phyloP scores from a whole-genome alignment of 768 basidiomycete genomes.

The Podaxis mareebaensis region DNA sequence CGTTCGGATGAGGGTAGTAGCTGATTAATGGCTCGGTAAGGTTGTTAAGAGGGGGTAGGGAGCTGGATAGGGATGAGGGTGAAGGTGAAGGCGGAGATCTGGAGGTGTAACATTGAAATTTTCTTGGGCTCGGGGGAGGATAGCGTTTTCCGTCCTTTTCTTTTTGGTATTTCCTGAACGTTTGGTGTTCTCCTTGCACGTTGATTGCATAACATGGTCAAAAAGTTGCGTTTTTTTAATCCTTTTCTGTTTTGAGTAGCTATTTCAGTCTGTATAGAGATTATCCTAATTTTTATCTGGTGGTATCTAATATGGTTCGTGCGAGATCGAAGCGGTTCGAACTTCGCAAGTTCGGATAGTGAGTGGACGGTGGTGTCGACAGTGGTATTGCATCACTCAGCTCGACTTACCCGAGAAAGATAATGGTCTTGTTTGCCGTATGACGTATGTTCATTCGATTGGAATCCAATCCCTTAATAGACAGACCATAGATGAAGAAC shows the following conservation, averaged over 20 bases:
- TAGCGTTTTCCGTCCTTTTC: background rate
- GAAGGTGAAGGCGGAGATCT: background rate
- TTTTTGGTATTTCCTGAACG: background rate
- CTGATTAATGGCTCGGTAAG: background rate
- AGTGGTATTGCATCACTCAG: too few relatives aligned
- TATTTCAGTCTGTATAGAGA: background rate
- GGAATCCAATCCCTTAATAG: background rate
- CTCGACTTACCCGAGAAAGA: too few relatives aligned
- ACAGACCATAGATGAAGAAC: background rate
- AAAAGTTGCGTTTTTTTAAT: background rate
- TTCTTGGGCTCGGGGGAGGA: background rate
- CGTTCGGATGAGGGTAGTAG: conserved; percentile 47
- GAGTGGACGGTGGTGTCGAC: too few relatives aligned
- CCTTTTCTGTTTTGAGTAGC: background rate
- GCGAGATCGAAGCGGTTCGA: too few relatives aligned
- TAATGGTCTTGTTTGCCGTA: too few relatives aligned
- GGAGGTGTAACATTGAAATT: background rate
- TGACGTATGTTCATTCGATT: too few relatives aligned
- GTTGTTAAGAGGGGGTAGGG: background rate
- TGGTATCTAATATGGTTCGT: background rate
- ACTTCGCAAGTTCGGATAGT: too few relatives aligned
- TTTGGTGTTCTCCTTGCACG: background rate
- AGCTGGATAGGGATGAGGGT: background rate
- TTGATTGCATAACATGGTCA: background rate
- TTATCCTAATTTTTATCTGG: background rate